These are phyloP conservation scores for Neoboletus magnificus DNA, from an alignment of 768 basidiomycete species.

Conservation along the genomic window DNA sequence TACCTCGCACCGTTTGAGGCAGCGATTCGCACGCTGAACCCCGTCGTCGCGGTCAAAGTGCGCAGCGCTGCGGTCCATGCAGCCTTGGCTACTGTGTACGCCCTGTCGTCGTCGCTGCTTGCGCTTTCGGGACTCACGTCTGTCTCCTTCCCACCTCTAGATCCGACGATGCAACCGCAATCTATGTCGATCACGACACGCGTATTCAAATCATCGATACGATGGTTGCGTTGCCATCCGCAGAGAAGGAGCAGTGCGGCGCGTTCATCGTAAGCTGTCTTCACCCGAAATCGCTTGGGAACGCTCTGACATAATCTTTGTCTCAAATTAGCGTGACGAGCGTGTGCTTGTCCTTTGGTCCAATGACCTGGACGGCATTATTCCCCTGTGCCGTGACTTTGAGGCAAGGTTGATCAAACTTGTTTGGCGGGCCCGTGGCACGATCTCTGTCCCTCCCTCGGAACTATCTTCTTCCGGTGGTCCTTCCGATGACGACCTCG, in stretches of 20 bases:
- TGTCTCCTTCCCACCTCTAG: constrained; percentile 31
- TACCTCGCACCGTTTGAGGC: constrained; percentile 79
- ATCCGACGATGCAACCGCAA: constrained; percentile 53
- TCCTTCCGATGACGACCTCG: constrained; percentile 54
- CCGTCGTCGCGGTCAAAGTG: constrained; percentile 80
- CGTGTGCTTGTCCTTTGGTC: constrained; percentile 83
- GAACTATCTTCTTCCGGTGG: constrained; percentile 44
- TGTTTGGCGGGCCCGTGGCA: constrained; percentile 61
- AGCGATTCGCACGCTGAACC: constrained; percentile 71
- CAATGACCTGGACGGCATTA: constrained; percentile 76
- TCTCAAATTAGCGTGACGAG: constrained; percentile 63
- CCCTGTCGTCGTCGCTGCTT: constrained; percentile 7
- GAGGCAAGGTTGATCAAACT: constrained; percentile 77
- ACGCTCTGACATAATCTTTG: not conserved
- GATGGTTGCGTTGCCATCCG: constrained; percentile 61
- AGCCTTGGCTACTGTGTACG: constrained; percentile 66
- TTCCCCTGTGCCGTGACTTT: constrained; percentile 69
- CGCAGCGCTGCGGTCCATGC: constrained; percentile 80
- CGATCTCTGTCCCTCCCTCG: constrained; percentile 32
- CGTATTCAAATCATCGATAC: constrained; percentile 84
- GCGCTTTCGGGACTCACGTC: constrained; percentile 1
- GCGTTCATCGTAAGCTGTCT: constrained; percentile 66
- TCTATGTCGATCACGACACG: constrained; percentile 75
- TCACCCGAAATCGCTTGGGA: constrained; percentile 7
- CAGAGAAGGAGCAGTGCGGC: constrained; percentile 89